A percentile compares a stretch with the other conserved stretches of the same genome.
Evolutionary conservation across 1,139 yeast species (phyloP).

Genomic region (Diutina scorzettiae): DNA sequence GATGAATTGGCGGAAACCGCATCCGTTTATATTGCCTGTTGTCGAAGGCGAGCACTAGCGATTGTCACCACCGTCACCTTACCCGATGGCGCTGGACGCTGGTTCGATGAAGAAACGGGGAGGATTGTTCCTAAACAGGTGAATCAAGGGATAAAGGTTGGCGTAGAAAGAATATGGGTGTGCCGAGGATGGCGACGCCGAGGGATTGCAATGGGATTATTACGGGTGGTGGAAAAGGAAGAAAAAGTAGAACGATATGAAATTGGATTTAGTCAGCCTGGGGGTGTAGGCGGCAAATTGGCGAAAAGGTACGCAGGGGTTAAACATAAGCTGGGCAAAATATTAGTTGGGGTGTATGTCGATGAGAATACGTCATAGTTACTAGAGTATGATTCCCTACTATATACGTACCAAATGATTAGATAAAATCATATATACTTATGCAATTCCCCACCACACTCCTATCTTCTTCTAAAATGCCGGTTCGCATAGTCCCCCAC

Average conservation of each 20-base stretch:
- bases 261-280: not conserved
- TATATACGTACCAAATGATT: not conserved
- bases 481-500: constrained; percentile 80
- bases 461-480: constrained; percentile 13
- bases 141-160: not conserved
- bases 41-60: not conserved
- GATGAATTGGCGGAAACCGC: not conserved
- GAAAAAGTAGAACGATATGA: not conserved
- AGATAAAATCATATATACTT: too few relatives aligned
- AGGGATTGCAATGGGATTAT: not conserved
- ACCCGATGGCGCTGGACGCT: not conserved
- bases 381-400: not conserved
- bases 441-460: too few relatives aligned
- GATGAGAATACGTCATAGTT: not conserved
- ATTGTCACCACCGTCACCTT: not conserved
- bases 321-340: not conserved
- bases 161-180: not conserved
- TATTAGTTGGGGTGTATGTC: not conserved
- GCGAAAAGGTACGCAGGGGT: not conserved
- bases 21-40: not conserved
- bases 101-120: not conserved
- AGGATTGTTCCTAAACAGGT: constrained; percentile 1
- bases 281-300: not conserved
- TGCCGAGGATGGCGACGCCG: constrained; percentile 2
- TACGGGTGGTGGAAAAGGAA: not conserved